Evolutionary conservation across 208 protist species (phyloP), one percentile per base, ranked within the genome.

Genomic region (Trypanosoma theileri): DNA sequence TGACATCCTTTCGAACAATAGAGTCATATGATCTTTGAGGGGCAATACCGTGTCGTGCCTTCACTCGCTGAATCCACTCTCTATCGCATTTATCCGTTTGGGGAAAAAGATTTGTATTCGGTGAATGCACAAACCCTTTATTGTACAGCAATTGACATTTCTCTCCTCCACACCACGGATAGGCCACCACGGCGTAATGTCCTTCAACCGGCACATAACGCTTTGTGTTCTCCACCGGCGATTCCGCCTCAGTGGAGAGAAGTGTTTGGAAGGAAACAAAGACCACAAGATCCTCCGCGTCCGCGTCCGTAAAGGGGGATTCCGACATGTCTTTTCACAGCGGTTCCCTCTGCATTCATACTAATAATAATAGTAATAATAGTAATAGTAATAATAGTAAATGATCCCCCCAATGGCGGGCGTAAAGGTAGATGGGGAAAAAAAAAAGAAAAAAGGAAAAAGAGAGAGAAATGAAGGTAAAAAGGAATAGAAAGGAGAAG

Each of bases 261-360:
- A 66, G 59, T 7, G 53, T 63, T 44, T 74, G 60, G 45, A 66
- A 68, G 8, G 59, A 74, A 3, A 56, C 55, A 54, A 74, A 57
- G 4, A 74, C 44, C 0, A 74, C 60, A 19, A 53, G 44, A 17
- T 46, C 26, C 60, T 67, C 69, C n/a, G 45, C 52, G 28, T 67
- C 59, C 10, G n/a, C 51, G 42, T 74, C 53, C 6, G 16, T 59
- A 24, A 58, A 56, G 8, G 6, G 11, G 0, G 26, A 48, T 21
- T 61, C 54, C n/a, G 44, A n/a, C 48, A 71, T 62, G 10, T 50
- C 51, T 17, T 54, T 6, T n/a, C 11, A 69, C 55, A n/a, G n/a
- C n/a, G n/a, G n/a, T n/a, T n/a, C n/a, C n/a, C n/a, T n/a, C n/a
- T n/a, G n/a, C n/a, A n/a, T n/a, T n/a, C n/a, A n/a, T n/a, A n/a